A percentile compares a stretch with the other conserved stretches of the same genome.
Evolutionary conservation across 192 early-diverging fungal genomes (phyloP).

Genomic region (Gigaspora rosea): DNA sequence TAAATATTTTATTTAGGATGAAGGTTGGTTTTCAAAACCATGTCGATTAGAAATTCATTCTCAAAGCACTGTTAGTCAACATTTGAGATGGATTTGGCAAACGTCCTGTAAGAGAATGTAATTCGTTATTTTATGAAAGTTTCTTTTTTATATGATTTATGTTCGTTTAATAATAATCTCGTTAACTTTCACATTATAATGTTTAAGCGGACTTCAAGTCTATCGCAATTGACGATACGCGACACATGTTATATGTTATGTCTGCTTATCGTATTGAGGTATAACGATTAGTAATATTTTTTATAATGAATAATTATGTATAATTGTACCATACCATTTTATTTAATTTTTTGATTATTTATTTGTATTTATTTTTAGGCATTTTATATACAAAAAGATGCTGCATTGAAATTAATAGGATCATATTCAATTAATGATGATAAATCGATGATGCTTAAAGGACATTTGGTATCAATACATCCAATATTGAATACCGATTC

Average conservation of each 20-base stretch:
- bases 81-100: background rate
- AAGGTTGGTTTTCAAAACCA: slow-evolving; percentile 18
- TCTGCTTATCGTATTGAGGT: slow-evolving; percentile 21
- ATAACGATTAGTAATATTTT: background rate
- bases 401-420: background rate
- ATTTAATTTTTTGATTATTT: background rate
- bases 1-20: slow-evolving; percentile 3
- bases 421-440: background rate
- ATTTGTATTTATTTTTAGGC: background rate
- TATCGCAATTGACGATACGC: slow-evolving; percentile 12
- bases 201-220: slow-evolving; percentile 1
- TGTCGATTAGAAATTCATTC: slow-evolving; percentile 6
- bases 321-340: no score
- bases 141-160: background rate
- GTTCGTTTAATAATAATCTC: background rate
- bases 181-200: background rate
- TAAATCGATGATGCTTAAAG: background rate
- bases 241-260: slow-evolving; percentile 3
- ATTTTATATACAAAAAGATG: background rate
- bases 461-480: slow-evolving; percentile 10
- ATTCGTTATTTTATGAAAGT: background rate
- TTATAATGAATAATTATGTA: background rate
- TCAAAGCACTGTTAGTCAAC: background rate
- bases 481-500: slow-evolving; percentile 24
- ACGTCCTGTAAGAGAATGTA: background rate